Percentiles rank a stretch among this genome's conserved stretches.
phyloP scores from a whole-genome alignment of 768 basidiomycete species.

The Boletellus sp. region DNA sequence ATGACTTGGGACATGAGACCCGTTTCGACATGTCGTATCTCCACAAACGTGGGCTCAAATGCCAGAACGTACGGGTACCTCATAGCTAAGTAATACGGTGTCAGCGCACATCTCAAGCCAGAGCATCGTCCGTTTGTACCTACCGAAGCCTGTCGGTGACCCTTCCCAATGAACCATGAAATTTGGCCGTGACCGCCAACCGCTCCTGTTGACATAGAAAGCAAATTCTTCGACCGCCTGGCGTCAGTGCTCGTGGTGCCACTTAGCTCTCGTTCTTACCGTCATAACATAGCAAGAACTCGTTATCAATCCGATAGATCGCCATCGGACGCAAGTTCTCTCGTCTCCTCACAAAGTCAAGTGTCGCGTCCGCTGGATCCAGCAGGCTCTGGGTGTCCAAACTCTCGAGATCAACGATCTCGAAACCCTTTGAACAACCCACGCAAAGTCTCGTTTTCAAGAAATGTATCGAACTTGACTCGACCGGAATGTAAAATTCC shows the following conservation, averaged over 20 bases:
- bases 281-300: constrained; percentile 96
- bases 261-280: constrained; percentile 48
- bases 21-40: constrained; percentile 93
- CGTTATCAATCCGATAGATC: constrained; percentile 94
- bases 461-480: constrained; percentile 95
- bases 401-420: constrained; percentile 96
- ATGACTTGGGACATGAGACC: constrained; percentile 93
- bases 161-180: constrained; percentile 99
- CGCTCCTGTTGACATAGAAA: constrained; percentile 97
- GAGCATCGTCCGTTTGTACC: constrained; percentile 28
- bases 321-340: constrained; percentile 92
- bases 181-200: constrained; percentile 82
- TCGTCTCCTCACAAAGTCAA: constrained; percentile 90
- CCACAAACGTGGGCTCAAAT: constrained; percentile 94
- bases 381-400: constrained; percentile 94
- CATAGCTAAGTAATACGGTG: constrained; percentile 53
- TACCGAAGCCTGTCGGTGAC: constrained; percentile 89
- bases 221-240: constrained; percentile 72
- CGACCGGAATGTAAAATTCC: constrained; percentile 99
- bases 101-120: constrained; percentile 5
- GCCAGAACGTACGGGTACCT: constrained; percentile 96
- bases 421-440: constrained; percentile 95
- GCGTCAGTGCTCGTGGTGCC: constrained; percentile 5
- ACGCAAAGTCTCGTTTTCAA: constrained; percentile 97
- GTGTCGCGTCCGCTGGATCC: constrained; percentile 84